These are phyloP conservation scores for Neofusicoccum ribis DNA, from an alignment of 2,329 filamentous ascomycete species.

Conservation along the genomic window DNA sequence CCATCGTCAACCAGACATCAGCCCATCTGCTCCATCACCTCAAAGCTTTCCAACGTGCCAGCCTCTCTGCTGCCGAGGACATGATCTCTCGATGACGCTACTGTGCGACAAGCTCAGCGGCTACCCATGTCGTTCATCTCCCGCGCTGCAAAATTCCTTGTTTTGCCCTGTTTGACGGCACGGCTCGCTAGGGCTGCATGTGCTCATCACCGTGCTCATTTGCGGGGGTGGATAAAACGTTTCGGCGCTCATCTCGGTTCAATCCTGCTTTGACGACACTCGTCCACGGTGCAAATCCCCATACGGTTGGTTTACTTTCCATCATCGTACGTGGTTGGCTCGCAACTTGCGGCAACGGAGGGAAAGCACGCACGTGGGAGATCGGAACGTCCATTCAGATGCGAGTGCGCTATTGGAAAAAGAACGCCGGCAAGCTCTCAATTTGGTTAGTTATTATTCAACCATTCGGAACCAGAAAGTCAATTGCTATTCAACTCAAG, in stretches of 20 bases:
- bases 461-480: too few species aligned
- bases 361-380: too few species aligned
- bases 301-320: too few species aligned
- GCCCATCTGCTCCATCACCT: background rate
- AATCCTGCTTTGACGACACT: background rate
- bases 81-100: background rate
- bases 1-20: background rate
- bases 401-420: too few species aligned
- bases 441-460: too few species aligned
- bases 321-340: too few species aligned
- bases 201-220: background rate
- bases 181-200: background rate
- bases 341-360: too few species aligned
- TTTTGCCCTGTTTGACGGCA: background rate
- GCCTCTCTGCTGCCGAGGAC: background rate
- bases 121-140: conserved; percentile 2
- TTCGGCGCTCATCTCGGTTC: conserved; percentile 8
- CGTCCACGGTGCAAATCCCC: too few species aligned
- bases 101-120: background rate
- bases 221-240: background rate
- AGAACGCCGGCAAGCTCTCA: too few species aligned
- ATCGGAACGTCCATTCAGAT: too few species aligned
- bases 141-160: background rate
- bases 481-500: too few species aligned
- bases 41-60: too few species aligned